A percentile compares a stretch with the other conserved stretches of the same genome.
phyloP scores from a whole-genome alignment of 805 yeast species.

The Allodekkera sacchari region DNA sequence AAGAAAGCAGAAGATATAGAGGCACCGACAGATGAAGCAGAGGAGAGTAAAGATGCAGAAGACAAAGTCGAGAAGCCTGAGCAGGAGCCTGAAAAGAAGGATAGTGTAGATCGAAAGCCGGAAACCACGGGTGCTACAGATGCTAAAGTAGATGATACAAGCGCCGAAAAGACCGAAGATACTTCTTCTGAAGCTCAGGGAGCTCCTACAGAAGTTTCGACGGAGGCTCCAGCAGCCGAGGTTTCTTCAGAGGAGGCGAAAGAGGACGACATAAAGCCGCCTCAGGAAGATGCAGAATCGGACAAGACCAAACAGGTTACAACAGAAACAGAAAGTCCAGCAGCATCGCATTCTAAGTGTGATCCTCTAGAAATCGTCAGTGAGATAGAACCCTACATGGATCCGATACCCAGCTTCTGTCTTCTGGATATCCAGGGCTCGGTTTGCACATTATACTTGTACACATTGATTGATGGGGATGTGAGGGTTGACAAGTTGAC shows the following conservation, averaged over 20 bases:
- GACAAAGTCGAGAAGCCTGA: conserved; percentile 4
- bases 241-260: conserved; percentile 3
- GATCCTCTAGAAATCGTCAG: too few species aligned
- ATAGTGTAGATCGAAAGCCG: not conserved
- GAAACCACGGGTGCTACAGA: not conserved
- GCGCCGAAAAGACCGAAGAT: conserved; percentile 1
- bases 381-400: conserved; percentile 14
- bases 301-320: conserved; percentile 4
- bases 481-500: conserved; percentile 86
- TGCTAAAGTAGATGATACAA: not conserved
- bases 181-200: not conserved
- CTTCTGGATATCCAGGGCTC: conserved; percentile 77
- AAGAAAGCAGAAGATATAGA: conserved; percentile 6
- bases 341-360: too few species aligned
- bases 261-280: conserved; percentile 13
- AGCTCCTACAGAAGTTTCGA: conserved; percentile 11
- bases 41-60: conserved; percentile 10
- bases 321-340: too few species aligned
- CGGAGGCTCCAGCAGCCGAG: conserved; percentile 5
- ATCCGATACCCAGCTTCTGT: conserved; percentile 78
- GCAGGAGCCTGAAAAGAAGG: conserved; percentile 4
- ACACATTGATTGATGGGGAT: conserved; percentile 71
- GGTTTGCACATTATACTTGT: conserved; percentile 74
- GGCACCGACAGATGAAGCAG: conserved; percentile 16
- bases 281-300: conserved; percentile 14